These are phyloP conservation scores for Yamadazyma paraphyllophila DNA, from an alignment of 805 yeast species.

Conservation along the genomic window DNA sequence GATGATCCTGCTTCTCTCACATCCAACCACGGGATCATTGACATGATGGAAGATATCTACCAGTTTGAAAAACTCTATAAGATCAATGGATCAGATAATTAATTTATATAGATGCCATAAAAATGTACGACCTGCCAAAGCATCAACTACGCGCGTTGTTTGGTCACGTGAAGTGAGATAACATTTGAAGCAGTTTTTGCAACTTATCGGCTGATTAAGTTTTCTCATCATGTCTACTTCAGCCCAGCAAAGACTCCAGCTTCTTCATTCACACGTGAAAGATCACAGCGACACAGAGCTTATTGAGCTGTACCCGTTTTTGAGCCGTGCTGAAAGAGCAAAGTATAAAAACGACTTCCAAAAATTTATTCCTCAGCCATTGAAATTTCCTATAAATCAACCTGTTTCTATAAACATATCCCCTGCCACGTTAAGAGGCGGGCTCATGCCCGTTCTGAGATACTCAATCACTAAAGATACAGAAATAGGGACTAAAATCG, in stretches of 20 bases:
- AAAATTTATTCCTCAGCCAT: background rate
- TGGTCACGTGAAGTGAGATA: conserved; percentile 8
- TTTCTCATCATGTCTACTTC: conserved; percentile 1
- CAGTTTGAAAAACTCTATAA: conserved; percentile 45
- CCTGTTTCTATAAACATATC: background rate
- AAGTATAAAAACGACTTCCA: conserved; percentile 7
- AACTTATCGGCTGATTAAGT: background rate
- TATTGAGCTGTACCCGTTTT: conserved; percentile 12
- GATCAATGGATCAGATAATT: conserved; percentile 44
- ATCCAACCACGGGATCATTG: conserved; percentile 48
- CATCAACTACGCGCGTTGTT: background rate
- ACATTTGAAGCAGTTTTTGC: conserved; percentile 2
- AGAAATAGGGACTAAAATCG: background rate
- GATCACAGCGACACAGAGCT: conserved; percentile 7
- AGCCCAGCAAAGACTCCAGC: conserved; percentile 9
- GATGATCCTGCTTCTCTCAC: conserved; percentile 4
- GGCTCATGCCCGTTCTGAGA: background rate
- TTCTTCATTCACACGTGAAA: conserved; percentile 13
- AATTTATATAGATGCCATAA: conserved; percentile 1
- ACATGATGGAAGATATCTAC: conserved; percentile 53
- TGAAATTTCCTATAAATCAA: conserved; percentile 5
- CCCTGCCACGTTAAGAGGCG: background rate
- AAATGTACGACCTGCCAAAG: background rate
- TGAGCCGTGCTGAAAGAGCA: conserved; percentile 5
- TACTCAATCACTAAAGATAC: background rate